Base-by-base conservation (phyloP, 345 rosid genomes). In the Citrus reticulata region DNA sequence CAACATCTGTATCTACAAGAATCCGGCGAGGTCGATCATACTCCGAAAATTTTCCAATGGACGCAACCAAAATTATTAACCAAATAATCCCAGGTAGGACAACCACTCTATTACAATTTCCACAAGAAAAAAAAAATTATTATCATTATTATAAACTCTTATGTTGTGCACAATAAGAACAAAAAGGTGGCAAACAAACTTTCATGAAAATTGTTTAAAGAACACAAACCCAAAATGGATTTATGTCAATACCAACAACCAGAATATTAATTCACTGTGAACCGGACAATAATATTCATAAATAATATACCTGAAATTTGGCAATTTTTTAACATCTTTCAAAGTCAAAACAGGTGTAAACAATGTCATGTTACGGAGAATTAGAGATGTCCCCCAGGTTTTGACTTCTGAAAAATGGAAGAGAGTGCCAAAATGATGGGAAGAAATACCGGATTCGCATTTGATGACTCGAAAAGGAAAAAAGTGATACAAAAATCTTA, bases 1-100 rank as follows among this genome's bases (percentile, higher is more conserved):
- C 81, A 14, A 82, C 78, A 54, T 82, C 84, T 27, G 84, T 78
- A 25, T 82, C 84, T 2, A 77, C 54, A 32, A 82, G 75, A 74
- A 82, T 78, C 70, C 81, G 78, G 35, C 39, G 84, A 24, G 84
- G 81, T 32, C 34, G 72, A 24, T 7, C 6, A 2, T 34, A 35
- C 9, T 35, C 24, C 35, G 27, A 59, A 16, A 25, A n/a, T 7
- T 35, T 72, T 73, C 8, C 24, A 3, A 73, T 3, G 6, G 24
- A 73, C 37, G 11, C 77, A 37, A 73, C 9, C 67, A 60, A 25
- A 59, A 73, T 7, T 60, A 73, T 37, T 16, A 73, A 24, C 35
- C 35, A 59, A 24, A 35, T 30, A 73, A 73, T 39, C 65, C 17
- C 55, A 66, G 27, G 54, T 30, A 58, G 17, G 51, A 35, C 22